Base-by-base conservation (phyloP, 2,329 filamentous ascomycete genomes). In the Penicillium sp. region DNA sequence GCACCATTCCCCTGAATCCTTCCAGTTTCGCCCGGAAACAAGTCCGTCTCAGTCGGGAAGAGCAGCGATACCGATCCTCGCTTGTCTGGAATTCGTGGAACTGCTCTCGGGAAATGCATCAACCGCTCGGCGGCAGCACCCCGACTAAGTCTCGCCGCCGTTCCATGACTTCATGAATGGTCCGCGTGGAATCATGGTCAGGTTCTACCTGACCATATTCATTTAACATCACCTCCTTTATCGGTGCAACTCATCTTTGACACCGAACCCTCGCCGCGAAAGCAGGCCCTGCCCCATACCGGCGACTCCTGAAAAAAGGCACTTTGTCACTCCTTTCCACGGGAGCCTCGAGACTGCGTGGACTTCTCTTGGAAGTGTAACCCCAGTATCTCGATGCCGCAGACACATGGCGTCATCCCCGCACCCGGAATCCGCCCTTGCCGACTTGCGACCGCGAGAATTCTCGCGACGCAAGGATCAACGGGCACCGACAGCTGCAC, bases 1-100 rank as follows among this genome's bases (percentile, higher is more conserved):
- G 67, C 59, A 69, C 66, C 4, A 73, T 73, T 19, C 66, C 72
- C 3, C 50, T 74, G 28, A 72, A 72, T 51, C 62, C 72, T 3
- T 73, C 76, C 9, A 73, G 70, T 45, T 72, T 73, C 53, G 71
- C 75, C 42, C 72, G 70, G 42, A 70, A 73, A 58, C 73, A 78
- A 57, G 62, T 74, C 17, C 66, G 66, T 12, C 70, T 76, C 56
- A 68, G 71, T 19, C 70, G 70, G 28, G 77, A 80, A 49, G 78
- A 80, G 59, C 74, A 75, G 56, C 65, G 63, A 19, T 70, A 70
- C 19, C 68, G 69, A 62, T 69, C 67, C 4, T 69, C 68, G 4
- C 53, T 75, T 12, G 62, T 66, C 15, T 70, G 71, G 70, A 71
- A 67, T 19, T 56, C 64, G 6, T 70, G 71, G 70, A 71, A 68